Evolutionary conservation across 805 yeast genomes (phyloP), one percentile per base, ranked within the genome.

Genomic region (Yamadazyma sp.): DNA sequence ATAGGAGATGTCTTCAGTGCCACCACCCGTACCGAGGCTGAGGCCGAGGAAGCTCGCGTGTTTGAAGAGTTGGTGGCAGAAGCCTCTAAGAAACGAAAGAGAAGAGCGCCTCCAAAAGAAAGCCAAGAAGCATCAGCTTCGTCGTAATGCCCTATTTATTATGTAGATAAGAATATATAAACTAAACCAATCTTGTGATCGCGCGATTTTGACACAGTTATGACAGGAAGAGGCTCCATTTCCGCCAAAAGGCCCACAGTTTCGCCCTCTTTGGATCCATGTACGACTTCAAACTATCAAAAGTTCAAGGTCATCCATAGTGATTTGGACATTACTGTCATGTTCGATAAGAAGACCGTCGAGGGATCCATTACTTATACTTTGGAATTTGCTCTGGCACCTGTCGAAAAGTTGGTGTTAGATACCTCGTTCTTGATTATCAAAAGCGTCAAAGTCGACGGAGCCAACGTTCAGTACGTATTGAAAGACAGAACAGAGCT

Each of bases 11-110:
- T 81, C 11, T 85, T 85, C 59, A 60, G 65, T 15, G 62, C 67
- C 19, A 74, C 82, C 0, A 68, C 73, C 33, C 71, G 95, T 58
- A 74, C 83, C 6, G 77, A 79, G 42, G 78, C 69, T 23, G 90
- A 84, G 52, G 87, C 77, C 40, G 84, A 78, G 52, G 93, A 84
- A 48, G 87, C 87, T 3, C 77, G 84, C 46, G 71, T 85, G 6
- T 85, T 84, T 53, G 95, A 85, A 60, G 85, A 82, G 44, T 61
- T 82, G 37, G 82, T 80, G 13, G 73, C 73, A 4, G 73, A 69
- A 45, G 70, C 75, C 4, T 57, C 67, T 17, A 60, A 67, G 54
- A 67, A 67, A 51, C 52, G 73, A 47, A 60, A 59, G 35, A 64
- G 61, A 60, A 60, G 55, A 49, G 51, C 52, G 31, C 38, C 27